Conservation (phyloP, 306 rosid species). For the Rosa chinensis region DNA sequence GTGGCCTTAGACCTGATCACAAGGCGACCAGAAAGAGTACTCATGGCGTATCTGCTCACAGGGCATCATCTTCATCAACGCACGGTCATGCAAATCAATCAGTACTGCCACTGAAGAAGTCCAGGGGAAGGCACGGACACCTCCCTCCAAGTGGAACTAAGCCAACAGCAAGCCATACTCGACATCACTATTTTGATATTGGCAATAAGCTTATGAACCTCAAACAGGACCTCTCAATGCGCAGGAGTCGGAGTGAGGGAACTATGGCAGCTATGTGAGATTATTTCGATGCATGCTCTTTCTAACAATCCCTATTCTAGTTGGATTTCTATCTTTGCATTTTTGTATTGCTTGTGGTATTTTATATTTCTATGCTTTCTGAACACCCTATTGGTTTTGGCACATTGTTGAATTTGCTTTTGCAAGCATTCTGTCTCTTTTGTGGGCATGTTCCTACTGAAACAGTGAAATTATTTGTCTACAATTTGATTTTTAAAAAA, state of each 20-base stretch:
- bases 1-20: constrained; percentile 65
- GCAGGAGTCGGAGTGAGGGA: constrained; percentile 81
- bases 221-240: constrained; percentile 41
- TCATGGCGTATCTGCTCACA: constrained; percentile 43
- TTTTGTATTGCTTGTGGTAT: not conserved
- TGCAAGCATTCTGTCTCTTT: not conserved
- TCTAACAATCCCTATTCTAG: constrained; percentile 4
- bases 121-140: constrained; percentile 49
- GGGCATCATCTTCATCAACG: constrained; percentile 37
- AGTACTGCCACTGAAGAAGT: constrained; percentile 35
- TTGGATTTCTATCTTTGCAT: constrained; percentile 23
- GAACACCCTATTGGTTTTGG: not conserved
- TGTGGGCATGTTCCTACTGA: not conserved
- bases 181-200: constrained; percentile 36
- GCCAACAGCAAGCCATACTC: constrained; percentile 34
- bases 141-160: constrained; percentile 63
- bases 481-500: not conserved
- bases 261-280: constrained; percentile 60
- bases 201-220: constrained; percentile 37
- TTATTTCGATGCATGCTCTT: constrained; percentile 11
- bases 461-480: not conserved
- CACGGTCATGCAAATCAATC: constrained; percentile 46
- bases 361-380: not conserved
- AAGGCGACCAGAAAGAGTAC: constrained; percentile 55
- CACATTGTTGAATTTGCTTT: not conserved